phyloP scores from a whole-genome alignment of 768 basidiomycete species.

The Cystobasidium ongulense region DNA sequence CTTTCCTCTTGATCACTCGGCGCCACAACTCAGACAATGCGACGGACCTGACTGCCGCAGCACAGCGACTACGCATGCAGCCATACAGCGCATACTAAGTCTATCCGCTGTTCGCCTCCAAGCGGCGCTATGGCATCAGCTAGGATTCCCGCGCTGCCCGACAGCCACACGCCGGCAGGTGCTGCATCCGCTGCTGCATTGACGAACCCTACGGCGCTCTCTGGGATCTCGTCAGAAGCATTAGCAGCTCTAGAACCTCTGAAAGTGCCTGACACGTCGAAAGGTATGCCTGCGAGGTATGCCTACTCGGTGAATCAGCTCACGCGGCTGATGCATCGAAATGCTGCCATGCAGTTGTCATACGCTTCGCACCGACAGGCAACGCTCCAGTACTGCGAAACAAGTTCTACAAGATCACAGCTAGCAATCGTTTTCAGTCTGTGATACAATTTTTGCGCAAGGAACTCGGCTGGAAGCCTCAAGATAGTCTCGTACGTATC shows the following conservation, averaged over 20 bases:
- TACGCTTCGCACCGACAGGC: slow-evolving; percentile 94
- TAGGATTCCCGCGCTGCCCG: background rate
- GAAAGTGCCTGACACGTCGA: slow-evolving; percentile 43
- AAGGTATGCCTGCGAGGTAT: no score
- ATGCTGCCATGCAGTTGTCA: slow-evolving; percentile 61
- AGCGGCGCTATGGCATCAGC: background rate
- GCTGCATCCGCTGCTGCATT: background rate
- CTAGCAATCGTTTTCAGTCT: slow-evolving; percentile 85
- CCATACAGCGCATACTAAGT: no score
- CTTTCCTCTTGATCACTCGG: background rate
- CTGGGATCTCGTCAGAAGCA: slow-evolving; percentile 7
- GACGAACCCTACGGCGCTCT: background rate
- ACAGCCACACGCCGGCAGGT: background rate
- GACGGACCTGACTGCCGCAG: background rate
- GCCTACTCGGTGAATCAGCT: no score
- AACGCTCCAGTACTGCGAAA: slow-evolving; percentile 98
- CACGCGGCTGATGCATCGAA: background rate
- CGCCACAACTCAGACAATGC: background rate
- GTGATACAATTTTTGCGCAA: slow-evolving; percentile 87
- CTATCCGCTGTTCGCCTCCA: background rate
- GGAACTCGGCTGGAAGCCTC: slow-evolving; percentile 75
- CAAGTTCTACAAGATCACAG: slow-evolving; percentile 95
- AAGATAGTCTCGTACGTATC: slow-evolving; percentile 67
- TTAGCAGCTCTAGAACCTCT: slow-evolving; percentile 8
- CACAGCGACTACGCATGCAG: no score